phyloP scores from a whole-genome alignment of 1,284 basidiomycete genomes.

The Ceratobasidium sp. region DNA sequence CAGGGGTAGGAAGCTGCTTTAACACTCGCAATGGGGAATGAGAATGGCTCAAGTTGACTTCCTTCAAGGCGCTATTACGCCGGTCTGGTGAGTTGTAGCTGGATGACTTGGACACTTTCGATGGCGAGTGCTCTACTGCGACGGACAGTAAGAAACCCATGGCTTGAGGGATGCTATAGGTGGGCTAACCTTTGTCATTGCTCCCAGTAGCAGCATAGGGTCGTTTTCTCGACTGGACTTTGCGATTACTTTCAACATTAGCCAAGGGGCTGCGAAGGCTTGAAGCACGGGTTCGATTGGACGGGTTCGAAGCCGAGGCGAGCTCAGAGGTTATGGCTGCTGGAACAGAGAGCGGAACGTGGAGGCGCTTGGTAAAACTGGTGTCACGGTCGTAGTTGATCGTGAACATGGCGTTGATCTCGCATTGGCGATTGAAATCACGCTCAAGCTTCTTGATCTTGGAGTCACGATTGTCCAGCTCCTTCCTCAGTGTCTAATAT shows the following conservation, averaged over 20 bases:
- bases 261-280: slow-evolving; percentile 2
- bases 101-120: background rate
- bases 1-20: no score
- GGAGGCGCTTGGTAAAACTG: background rate
- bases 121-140: background rate
- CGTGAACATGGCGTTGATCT: slow-evolving; percentile 31
- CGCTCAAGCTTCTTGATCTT: slow-evolving; percentile 12
- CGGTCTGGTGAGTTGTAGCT: no score
- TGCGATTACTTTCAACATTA: slow-evolving; percentile 10
- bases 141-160: slow-evolving; percentile 4
- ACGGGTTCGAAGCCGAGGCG: background rate
- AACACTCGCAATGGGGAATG: no score
- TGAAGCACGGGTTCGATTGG: background rate
- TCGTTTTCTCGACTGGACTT: background rate
- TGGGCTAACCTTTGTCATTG: background rate
- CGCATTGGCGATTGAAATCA: slow-evolving; percentile 18
- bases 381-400: slow-evolving; percentile 30
- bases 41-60: no score
- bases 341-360: slow-evolving; percentile 5
- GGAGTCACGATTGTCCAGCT: background rate
- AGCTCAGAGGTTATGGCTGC: background rate
- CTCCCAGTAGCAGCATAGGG: background rate
- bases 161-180: background rate
- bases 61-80: no score
- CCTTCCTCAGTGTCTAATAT: background rate